Percentiles rank a stretch among this genome's conserved stretches.
These are phyloP conservation scores for Ustilaginoidea virens DNA, from an alignment of 2,329 filamentous ascomycete species.

Conservation along the genomic window DNA sequence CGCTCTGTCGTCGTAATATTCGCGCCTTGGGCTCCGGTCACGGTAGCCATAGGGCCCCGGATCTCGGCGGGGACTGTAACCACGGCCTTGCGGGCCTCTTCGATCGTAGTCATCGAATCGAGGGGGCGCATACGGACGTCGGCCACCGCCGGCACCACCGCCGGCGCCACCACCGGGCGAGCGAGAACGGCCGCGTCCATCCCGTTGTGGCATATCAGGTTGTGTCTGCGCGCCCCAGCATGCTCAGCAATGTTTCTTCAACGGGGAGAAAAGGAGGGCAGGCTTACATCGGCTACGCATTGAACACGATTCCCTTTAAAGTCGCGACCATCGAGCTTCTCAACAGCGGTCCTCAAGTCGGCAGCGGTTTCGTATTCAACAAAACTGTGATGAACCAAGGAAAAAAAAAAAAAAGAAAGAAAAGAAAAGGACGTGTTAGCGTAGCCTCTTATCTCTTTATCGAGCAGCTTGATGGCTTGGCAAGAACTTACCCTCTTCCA, in stretches of 20 bases:
- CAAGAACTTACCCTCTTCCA: slow-evolving; percentile 68
- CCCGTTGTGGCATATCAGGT: slow-evolving; percentile 56
- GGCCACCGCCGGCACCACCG: slow-evolving; percentile 13
- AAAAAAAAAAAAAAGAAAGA: too few relatives aligned
- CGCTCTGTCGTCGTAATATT: slow-evolving; percentile 77
- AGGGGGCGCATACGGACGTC: slow-evolving; percentile 49
- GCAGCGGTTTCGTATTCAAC: slow-evolving; percentile 92
- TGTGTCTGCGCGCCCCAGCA: too few relatives aligned
- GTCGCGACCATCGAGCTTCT: slow-evolving; percentile 84
- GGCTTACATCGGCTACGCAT: slow-evolving; percentile 73
- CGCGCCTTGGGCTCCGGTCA: slow-evolving; percentile 69
- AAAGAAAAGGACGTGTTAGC: too few relatives aligned
- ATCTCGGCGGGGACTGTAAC: slow-evolving; percentile 66
- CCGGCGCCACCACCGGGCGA: slow-evolving; percentile 32
- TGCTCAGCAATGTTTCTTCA: too few relatives aligned
- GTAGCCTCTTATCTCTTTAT: too few relatives aligned
- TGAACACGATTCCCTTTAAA: slow-evolving; percentile 83
- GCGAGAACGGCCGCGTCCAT: slow-evolving; percentile 57
- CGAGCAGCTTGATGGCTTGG: too few relatives aligned
- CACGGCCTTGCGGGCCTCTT: slow-evolving; percentile 42
- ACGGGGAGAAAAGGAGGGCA: neutral
- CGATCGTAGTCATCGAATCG: slow-evolving; percentile 64
- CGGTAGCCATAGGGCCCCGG: slow-evolving; percentile 61
- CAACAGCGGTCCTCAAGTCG: slow-evolving; percentile 79
- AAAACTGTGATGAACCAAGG: slow-evolving; percentile 57